phyloP scores from a whole-genome alignment of 805 yeast species.

The Wickerhamiella musiphila region DNA sequence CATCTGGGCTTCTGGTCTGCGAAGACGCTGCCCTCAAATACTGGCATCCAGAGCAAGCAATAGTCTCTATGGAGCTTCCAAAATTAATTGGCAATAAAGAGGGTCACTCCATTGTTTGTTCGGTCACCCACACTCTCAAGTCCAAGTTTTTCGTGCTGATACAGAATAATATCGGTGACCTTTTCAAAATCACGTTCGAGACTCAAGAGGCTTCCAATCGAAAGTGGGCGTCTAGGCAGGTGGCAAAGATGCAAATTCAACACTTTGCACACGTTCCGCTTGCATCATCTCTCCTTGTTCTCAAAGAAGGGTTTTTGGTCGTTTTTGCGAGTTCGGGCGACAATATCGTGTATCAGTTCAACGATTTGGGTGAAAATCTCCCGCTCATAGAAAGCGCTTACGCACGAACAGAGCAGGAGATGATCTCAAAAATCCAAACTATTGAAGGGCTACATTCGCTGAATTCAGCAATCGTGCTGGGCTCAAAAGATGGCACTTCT shows the following conservation, averaged over 20 bases:
- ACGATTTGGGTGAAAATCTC: slow-evolving; percentile 44
- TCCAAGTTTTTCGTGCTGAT: slow-evolving; percentile 45
- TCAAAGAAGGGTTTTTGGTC: slow-evolving; percentile 61
- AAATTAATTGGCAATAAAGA: slow-evolving; percentile 19
- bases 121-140: slow-evolving; percentile 51
- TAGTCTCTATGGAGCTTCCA: slow-evolving; percentile 38
- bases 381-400: neutral
- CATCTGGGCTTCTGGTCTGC: slow-evolving; percentile 52
- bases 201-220: slow-evolving; percentile 25
- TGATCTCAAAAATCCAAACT: slow-evolving; percentile 1
- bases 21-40: slow-evolving; percentile 38
- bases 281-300: slow-evolving; percentile 36
- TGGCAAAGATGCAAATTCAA: slow-evolving; percentile 22
- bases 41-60: slow-evolving; percentile 3
- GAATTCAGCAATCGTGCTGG: slow-evolving; percentile 1
- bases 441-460: no score
- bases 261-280: slow-evolving; percentile 67
- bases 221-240: slow-evolving; percentile 17
- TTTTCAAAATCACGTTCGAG: slow-evolving; percentile 47
- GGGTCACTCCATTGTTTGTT: slow-evolving; percentile 28
- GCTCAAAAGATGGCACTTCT: slow-evolving; percentile 18
- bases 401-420: no score
- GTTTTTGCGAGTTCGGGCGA: slow-evolving; percentile 47
- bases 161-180: slow-evolving; percentile 58
- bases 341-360: slow-evolving; percentile 61